Conservation (phyloP, 2,329 filamentous ascomycete species). For the Pseudocercospora fuligena region DNA sequence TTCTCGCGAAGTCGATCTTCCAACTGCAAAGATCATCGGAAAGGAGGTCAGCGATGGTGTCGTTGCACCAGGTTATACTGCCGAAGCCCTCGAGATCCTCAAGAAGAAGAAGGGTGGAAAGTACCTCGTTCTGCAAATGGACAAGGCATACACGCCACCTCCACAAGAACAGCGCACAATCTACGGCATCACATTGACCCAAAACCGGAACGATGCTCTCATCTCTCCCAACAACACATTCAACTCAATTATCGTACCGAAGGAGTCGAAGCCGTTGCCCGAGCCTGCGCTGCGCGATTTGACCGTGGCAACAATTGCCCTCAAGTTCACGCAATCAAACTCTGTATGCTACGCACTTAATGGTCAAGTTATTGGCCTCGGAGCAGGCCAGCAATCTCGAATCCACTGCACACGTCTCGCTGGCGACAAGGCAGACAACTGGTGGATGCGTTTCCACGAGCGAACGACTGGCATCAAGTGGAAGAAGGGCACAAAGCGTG, state of each 20-base stretch:
- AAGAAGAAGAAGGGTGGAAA: conserved; percentile 98
- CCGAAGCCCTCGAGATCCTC: conserved; percentile 85
- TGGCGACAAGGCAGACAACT: conserved; percentile 98
- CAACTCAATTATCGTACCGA: conserved; percentile 81
- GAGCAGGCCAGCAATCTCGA: conserved; percentile 93
- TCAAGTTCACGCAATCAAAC: conserved; percentile 99
- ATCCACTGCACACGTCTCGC: conserved; percentile 98
- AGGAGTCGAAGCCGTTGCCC: conserved; percentile 72
- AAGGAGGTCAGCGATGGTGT: conserved; percentile 98
- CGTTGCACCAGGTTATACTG: conserved; percentile 84
- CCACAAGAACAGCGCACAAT: conserved; percentile 80
- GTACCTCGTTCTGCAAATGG: conserved; percentile 95
- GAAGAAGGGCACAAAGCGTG: conserved; percentile 96
- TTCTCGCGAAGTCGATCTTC: conserved; percentile 85
- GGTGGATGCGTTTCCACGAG: conserved; percentile 98
- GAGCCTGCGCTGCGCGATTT: conserved; percentile 86
- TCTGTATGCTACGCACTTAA: conserved; percentile 96
- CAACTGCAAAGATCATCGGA: conserved; percentile 96
- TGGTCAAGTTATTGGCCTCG: conserved; percentile 90
- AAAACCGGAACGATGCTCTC: conserved; percentile 89
- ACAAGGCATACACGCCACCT: conserved; percentile 80
- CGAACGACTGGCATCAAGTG: conserved; percentile 87
- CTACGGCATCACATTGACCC: conserved; percentile 84
- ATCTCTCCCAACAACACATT: conserved; percentile 84
- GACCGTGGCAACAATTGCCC: conserved; percentile 91